These are phyloP conservation scores for Moringa oleifera DNA, from an alignment of 345 rosid genomes.

Conservation along the genomic window DNA sequence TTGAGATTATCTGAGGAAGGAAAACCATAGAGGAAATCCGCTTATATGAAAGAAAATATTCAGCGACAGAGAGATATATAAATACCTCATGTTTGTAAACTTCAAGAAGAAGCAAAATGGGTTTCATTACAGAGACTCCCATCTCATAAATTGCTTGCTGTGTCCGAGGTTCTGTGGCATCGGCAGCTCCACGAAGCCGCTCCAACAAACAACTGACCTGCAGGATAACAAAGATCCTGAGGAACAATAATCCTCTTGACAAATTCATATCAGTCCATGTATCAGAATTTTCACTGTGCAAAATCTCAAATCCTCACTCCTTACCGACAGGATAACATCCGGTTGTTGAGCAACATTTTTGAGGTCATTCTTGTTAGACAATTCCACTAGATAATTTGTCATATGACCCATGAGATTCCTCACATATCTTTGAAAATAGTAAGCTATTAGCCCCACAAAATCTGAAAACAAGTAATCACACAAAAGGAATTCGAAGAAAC, in stretches of 20 bases:
- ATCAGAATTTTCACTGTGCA: background rate
- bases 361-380: constrained; percentile 70
- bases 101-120: constrained; percentile 80
- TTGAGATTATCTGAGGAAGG: background rate
- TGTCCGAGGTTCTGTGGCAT: constrained; percentile 90
- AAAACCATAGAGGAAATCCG: background rate
- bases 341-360: constrained; percentile 80
- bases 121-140: constrained; percentile 70
- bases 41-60: background rate
- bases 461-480: constrained; percentile 9
- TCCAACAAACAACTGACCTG: constrained; percentile 90
- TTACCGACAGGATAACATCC: constrained; percentile 73
- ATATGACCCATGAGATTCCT: constrained; percentile 70
- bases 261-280: constrained; percentile 10
- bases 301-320: constrained; percentile 16
- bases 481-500: constrained; percentile 11
- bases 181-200: constrained; percentile 93
- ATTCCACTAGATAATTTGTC: constrained; percentile 63
- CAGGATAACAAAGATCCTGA: constrained; percentile 19
- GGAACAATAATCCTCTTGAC: constrained; percentile 13
- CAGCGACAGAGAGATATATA: constrained; percentile 11
- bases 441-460: constrained; percentile 22
- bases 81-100: constrained; percentile 92
- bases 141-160: constrained; percentile 89
- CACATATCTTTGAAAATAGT: constrained; percentile 58